Base-by-base conservation (phyloP, 169 alveolate genomes). In the Plasmodium blacklocki region DNA sequence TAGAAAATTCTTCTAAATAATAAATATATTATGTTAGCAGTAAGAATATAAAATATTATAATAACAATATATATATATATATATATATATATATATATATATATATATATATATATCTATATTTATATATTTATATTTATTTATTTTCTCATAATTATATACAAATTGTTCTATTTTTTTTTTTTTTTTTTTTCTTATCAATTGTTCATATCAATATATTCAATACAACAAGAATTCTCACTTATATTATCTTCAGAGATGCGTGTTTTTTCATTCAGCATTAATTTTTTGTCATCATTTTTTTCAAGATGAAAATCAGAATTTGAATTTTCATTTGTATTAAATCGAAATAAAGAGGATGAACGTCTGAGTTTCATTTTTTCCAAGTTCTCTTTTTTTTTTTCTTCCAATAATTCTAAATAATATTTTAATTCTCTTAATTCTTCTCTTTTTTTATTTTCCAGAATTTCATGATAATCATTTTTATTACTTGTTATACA, bases 331-430 rank as follows among this genome's bases (percentile, higher is more conserved):
- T n/a, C 32, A 60, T n/a, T 12, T 60, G 15, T 18, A 18, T 21
- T 18, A n/a, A 18, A 12, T 6, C 6, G 49, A 0, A 2, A 26
- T 8, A 62, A 8, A 21, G 71, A 62, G 19, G n/a, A 26, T 26
- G 71, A 62, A 5, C 71, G 71, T 15, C 9, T 62, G 19, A 66
- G 43, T 39, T 15, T 66, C 7, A 29, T 66, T 29, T 66, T 66
- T 66, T 29, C 52, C n/a, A 21, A 0, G 29, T 66, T 9, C 23
- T 66, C 21, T 32, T 66, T 66, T 12, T 29, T 66, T 23, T 14
- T 66, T 2, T 66, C 15, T 49, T 66, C 7, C 73, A 66, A 32
- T 32, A 32, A 32, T 39, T 66, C 15, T 0, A 66, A 66, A 39
- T 29, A 18, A 11, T 26, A 1, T n/a, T 8, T 4, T 23, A 23